These are phyloP conservation scores for Ophiostoma novo-ulmi DNA, from an alignment of 2,329 filamentous ascomycete species.

Conservation along the genomic window DNA sequence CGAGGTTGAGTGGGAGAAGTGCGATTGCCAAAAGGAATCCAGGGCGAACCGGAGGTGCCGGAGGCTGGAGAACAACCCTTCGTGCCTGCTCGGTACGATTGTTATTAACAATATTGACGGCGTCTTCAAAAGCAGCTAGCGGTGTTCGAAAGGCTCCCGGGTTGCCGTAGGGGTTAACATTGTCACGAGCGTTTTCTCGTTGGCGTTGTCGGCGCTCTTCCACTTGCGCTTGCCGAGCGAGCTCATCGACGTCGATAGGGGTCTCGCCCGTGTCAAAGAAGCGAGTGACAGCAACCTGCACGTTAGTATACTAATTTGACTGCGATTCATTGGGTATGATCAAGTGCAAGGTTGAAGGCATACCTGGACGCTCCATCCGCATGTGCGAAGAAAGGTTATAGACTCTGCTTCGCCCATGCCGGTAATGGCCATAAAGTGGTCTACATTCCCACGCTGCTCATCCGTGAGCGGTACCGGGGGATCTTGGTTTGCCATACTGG, in stretches of 20 bases:
- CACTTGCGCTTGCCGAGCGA: background rate
- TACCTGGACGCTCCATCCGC: constrained; percentile 94
- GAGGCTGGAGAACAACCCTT: constrained; percentile 72
- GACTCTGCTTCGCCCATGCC: constrained; percentile 74
- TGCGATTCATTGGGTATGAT: no score
- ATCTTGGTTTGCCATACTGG: constrained; percentile 25
- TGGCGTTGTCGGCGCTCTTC: background rate
- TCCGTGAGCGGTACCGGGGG: constrained; percentile 51
- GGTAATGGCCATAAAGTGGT: constrained; percentile 85
- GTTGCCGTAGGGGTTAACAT: constrained; percentile 4
- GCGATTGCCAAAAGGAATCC: constrained; percentile 73
- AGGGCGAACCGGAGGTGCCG: constrained; percentile 58
- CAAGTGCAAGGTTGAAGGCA: background rate
- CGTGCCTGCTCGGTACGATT: constrained; percentile 63
- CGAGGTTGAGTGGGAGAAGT: constrained; percentile 73
- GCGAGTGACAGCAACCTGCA: constrained; percentile 85
- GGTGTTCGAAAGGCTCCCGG: constrained; percentile 6
- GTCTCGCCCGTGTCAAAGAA: constrained; percentile 66
- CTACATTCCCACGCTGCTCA: constrained; percentile 74
- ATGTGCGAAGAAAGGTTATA: constrained; percentile 71
- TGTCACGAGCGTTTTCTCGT: constrained; percentile 24
- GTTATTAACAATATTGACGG: background rate
- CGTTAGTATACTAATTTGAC: background rate
- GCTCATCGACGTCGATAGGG: constrained; percentile 59
- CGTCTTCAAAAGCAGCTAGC: background rate